Evolutionary conservation across 768 basidiomycete genomes (phyloP), one percentile per base, ranked within the genome.

Genomic region (Pulveroboletus frians): DNA sequence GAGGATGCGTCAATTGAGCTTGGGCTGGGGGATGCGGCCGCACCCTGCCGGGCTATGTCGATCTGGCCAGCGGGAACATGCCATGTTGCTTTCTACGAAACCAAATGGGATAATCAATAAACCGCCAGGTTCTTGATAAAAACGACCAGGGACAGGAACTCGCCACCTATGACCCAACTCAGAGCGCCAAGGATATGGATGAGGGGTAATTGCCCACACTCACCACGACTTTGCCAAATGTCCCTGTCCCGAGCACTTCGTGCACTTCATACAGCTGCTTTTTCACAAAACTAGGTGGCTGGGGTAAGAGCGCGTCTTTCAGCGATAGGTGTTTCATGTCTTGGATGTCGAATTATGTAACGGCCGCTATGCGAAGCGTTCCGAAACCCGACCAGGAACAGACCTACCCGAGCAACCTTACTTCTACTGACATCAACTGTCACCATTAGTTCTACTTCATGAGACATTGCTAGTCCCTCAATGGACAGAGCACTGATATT

Each of bases 161-260:
- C 14, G 11, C 21, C 17, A 18, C 55, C 55, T 43, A 23, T 17
- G 15, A 31, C 45, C 43, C 43, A 31, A 35, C 43, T 29, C 23
- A 26, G 23, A 23, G 34, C 36, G 30, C 37, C 40, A 43, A 40
- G 18, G 46, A 46, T 21, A 18, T 10, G 32, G 15, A 42, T 34
- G 41, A 3, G 17, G 13, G 27, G 26, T 21, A 34, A 27, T 32
- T 17, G 63, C 63, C 46, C 38, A 15, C 23, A 71, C 72, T 71
- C 60, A 89, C 86, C 66, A 92, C 76, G 41, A 97, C 95, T 64
- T 91, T 90, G 21, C 93, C 93, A 69, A 95, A 96, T 0, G 91
- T 84, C 3, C 93, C 93, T 13, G 77, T 76, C 5, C 93, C 93
- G 4, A 94, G 73, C 4, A 82, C 74, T 26, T 84, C 76, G 50